phyloP scores from a whole-genome alignment of 176 grass and related monocot species.

The Ampelocalamus luodianensis region DNA sequence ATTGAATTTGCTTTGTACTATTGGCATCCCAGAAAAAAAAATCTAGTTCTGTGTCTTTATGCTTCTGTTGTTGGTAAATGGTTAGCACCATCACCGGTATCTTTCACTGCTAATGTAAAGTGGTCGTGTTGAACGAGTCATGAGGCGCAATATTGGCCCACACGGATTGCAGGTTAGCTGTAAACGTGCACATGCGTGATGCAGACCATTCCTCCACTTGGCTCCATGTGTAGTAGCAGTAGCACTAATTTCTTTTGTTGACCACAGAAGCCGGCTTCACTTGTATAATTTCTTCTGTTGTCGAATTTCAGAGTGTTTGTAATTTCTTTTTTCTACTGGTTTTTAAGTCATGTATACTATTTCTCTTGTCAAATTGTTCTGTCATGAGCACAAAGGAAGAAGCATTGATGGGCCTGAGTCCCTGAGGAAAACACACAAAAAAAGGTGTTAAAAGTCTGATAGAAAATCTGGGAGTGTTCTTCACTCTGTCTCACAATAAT shows the following conservation, averaged over 20 bases:
- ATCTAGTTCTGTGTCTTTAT: not conserved
- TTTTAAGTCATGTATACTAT: not conserved
- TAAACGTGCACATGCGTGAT: conserved; percentile 15
- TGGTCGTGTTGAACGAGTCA: conserved; percentile 26
- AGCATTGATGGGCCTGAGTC: not conserved
- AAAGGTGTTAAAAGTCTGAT: too few relatives aligned
- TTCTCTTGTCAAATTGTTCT: not conserved
- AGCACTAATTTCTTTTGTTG: too few relatives aligned
- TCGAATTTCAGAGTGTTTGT: not conserved
- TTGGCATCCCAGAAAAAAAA: not conserved
- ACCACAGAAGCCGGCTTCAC: conserved; percentile 9
- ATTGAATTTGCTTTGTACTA: not conserved
- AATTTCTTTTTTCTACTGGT: not conserved
- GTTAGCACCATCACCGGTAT: not conserved
- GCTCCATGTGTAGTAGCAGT: not conserved
- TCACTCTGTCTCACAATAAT: not conserved
- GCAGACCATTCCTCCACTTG: not conserved
- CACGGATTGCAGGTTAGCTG: conserved; percentile 9
- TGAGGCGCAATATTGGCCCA: not conserved
- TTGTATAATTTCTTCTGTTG: not conserved
- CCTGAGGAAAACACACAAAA: not conserved
- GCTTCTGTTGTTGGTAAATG: not conserved
- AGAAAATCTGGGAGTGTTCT: not conserved
- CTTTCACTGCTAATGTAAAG: too few relatives aligned
- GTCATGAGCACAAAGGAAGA: conserved; percentile 26